Evolutionary conservation across 805 yeast genomes (phyloP).

Genomic region (Candida pseudofarinosa): DNA sequence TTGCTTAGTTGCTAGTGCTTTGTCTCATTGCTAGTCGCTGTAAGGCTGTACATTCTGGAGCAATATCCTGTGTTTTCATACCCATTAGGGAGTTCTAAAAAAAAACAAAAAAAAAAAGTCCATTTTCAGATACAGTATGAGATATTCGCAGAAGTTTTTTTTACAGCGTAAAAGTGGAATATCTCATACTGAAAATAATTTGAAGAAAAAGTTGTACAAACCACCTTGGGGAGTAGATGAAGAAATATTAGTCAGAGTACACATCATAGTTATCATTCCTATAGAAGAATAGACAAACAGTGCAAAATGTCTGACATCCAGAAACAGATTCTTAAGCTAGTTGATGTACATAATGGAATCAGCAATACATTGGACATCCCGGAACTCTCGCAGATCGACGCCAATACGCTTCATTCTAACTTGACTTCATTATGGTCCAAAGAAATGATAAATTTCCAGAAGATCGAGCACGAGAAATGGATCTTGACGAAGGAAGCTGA

Average conservation of each 20-base stretch:
- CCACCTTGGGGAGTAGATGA: background rate
- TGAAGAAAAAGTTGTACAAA: background rate
- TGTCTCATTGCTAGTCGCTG: background rate
- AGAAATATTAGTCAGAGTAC: background rate
- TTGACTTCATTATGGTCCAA: conserved; percentile 82
- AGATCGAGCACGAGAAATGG: conserved; percentile 75
- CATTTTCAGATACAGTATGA: background rate
- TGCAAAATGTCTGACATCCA: conserved; percentile 64
- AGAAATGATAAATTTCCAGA: conserved; percentile 69
- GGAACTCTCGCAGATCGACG: conserved; percentile 59
- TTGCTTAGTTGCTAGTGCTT: background rate
- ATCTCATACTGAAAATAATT: background rate
- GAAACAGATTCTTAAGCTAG: conserved; percentile 55
- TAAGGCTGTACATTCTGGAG: background rate
- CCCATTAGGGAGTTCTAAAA: background rate
- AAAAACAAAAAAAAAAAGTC: background rate
- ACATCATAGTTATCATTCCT: background rate
- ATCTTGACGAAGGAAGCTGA: conserved; percentile 75
- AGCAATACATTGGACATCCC: conserved; percentile 58
- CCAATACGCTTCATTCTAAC: conserved; percentile 72
- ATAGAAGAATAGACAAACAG: background rate
- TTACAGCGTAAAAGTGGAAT: background rate
- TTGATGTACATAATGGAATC: conserved; percentile 56
- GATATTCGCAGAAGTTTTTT: background rate
- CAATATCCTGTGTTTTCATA: background rate